These are phyloP conservation scores for Sclerotinia glacialis DNA, from an alignment of 2,329 filamentous ascomycete genomes.

Conservation along the genomic window DNA sequence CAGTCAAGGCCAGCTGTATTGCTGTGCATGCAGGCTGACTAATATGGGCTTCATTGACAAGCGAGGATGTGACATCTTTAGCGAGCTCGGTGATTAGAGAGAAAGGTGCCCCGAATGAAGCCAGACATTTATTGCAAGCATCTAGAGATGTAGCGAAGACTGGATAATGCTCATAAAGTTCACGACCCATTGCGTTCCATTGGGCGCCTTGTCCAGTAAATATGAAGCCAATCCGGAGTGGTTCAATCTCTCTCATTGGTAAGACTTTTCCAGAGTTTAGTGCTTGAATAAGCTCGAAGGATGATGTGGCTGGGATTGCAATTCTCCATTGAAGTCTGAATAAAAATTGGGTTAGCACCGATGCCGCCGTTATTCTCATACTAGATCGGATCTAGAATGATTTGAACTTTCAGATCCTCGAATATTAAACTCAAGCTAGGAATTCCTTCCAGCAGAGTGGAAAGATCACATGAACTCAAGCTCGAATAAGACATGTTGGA, in stretches of 20 bases:
- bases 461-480: neutral
- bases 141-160: constrained; percentile 40
- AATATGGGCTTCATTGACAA: constrained; percentile 41
- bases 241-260: constrained; percentile 30
- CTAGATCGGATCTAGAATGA: neutral
- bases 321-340: constrained; percentile 33
- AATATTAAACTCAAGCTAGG: too few species aligned
- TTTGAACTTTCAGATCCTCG: too few species aligned
- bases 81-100: constrained; percentile 37
- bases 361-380: neutral
- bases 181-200: constrained; percentile 31
- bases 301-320: constrained; percentile 31
- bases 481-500: neutral
- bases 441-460: too few species aligned
- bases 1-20: constrained; percentile 47
- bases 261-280: constrained; percentile 39
- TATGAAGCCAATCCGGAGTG: constrained; percentile 25
- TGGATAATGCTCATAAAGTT: constrained; percentile 33
- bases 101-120: constrained; percentile 36
- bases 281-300: constrained; percentile 34
- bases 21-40: constrained; percentile 47
- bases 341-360: neutral
- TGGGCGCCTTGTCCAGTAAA: constrained; percentile 32
- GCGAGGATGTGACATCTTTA: constrained; percentile 38
- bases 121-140: constrained; percentile 34